Evolutionary conservation across 2,329 filamentous ascomycete species (phyloP).

Genomic region (Ilyonectria robusta): DNA sequence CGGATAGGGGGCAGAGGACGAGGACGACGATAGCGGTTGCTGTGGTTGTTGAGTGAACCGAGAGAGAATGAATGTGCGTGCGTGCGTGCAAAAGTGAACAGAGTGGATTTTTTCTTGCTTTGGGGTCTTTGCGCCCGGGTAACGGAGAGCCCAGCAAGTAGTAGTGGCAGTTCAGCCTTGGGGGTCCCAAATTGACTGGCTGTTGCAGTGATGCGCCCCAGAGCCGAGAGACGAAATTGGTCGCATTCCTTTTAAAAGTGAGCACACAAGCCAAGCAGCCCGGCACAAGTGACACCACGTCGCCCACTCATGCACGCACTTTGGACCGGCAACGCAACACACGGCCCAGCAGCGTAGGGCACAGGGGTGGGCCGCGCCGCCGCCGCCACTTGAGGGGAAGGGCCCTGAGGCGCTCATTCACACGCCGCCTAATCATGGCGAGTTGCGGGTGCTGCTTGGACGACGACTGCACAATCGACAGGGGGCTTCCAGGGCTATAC

Average conservation of each 20-base stretch:
- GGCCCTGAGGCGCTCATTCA: conserved; percentile 6
- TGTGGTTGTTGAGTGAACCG: conserved; percentile 31
- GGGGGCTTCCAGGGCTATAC: not conserved
- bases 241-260: conserved; percentile 43
- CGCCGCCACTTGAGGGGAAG: not conserved
- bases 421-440: too few relatives aligned
- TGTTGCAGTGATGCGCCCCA: conserved; percentile 28
- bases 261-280: conserved; percentile 17
- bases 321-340: conserved; percentile 35
- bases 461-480: not conserved
- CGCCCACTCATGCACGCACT: conserved; percentile 48
- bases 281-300: conserved; percentile 24
- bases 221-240: conserved; percentile 41
- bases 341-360: conserved; percentile 13
- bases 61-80: conserved; percentile 5
- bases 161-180: conserved; percentile 5
- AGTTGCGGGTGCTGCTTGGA: not conserved
- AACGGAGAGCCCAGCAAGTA: conserved; percentile 6
- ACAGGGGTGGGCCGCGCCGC: conserved; percentile 9
- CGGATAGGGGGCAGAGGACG: conserved; percentile 6
- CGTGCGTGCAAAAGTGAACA: conserved; percentile 24
- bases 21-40: conserved; percentile 22
- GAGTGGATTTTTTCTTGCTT: conserved; percentile 23
- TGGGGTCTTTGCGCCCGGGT: conserved; percentile 7
- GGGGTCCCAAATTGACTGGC: conserved; percentile 31